Evolutionary conservation across 106 monocot species (phyloP), one percentile per base, ranked within the genome.

Genomic region (Phalaenopsis equestris): DNA sequence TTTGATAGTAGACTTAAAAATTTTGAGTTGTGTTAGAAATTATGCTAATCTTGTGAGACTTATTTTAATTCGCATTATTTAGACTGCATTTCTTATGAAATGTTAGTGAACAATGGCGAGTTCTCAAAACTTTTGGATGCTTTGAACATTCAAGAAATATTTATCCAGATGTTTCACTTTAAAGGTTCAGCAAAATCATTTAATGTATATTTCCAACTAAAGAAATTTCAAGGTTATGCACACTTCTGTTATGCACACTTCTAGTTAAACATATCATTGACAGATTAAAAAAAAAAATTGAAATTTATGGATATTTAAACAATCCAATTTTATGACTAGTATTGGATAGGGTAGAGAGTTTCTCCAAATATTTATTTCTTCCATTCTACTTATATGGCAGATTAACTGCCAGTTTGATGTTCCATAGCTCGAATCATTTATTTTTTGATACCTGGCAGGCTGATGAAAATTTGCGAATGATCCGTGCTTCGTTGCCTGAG

Each of bases 391-490:
- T 45, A 19, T 16, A 74, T 43, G 74, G 17, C 74, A 74, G 21
- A 42, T 43, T n/a, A 45, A 76, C 23, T 24, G 18, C 17, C 76
- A 23, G 15, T 76, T 76, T 47, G 11, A 49, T 76, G 49, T 76
- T 49, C 8, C 49, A 76, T 45, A 11, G 0, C 1, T 56, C 37
- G 7, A 24, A 41, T 39, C n/a, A 46, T 41, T 64, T 36, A 79
- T 45, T 36, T 86, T 52, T 43, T 78, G 43, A 18, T 74, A 17
- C 77, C 19, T 80, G 43, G 39, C 88, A 99, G 99, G 99, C 99
- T 79, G 94, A 99, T 86, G 99, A 99, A 76, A 99, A 99, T 82
- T 81, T 95, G 55, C 75, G 95, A 77, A 82, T 91, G 42, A 93
- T 99, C 77, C 91, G 82, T 0, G 83, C 93, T 55, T 88, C 88